These are phyloP conservation scores for Ceratocystis harringtonii DNA, from an alignment of 2,329 filamentous ascomycete species.

Conservation along the genomic window DNA sequence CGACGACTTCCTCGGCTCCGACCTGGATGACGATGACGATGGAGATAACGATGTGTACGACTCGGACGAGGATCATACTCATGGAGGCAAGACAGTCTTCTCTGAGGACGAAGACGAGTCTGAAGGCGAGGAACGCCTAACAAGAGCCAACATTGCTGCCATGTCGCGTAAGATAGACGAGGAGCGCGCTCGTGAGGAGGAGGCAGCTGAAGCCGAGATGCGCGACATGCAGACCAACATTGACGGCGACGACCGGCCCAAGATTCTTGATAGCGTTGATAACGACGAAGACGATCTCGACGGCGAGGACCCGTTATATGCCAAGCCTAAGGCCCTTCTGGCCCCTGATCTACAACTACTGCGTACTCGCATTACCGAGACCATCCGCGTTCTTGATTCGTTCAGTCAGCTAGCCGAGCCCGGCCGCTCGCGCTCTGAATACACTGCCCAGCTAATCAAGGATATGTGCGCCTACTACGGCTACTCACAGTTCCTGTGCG, in stretches of 20 bases:
- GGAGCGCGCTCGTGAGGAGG: constrained; percentile 61
- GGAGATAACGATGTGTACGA: constrained; percentile 52
- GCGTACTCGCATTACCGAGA: constrained; percentile 79
- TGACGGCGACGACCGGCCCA: constrained; percentile 50
- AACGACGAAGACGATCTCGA: constrained; percentile 44
- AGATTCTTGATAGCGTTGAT: constrained; percentile 40
- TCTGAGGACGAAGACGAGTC: constrained; percentile 88
- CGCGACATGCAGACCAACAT: constrained; percentile 93
- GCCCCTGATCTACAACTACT: constrained; percentile 84
- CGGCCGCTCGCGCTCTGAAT: constrained; percentile 71
- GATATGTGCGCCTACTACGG: constrained; percentile 96
- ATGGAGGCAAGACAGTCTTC: constrained; percentile 56
- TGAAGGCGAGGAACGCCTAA: constrained; percentile 78
- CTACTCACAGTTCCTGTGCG: constrained; percentile 85
- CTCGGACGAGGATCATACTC: constrained; percentile 48
- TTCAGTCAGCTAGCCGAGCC: constrained; percentile 69
- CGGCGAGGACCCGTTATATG: constrained; percentile 42
- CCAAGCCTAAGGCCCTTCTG: constrained; percentile 48
- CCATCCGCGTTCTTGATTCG: constrained; percentile 78
- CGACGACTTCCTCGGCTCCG: constrained; percentile 40
- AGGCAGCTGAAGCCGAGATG: constrained; percentile 71
- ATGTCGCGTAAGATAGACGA: constrained; percentile 72
- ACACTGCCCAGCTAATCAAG: constrained; percentile 70
- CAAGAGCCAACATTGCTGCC: constrained; percentile 89
- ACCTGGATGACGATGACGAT: constrained; percentile 21